These are phyloP conservation scores for Phytophthora sp. DNA, from an alignment of 352 stramenopile genomes.

Conservation along the genomic window DNA sequence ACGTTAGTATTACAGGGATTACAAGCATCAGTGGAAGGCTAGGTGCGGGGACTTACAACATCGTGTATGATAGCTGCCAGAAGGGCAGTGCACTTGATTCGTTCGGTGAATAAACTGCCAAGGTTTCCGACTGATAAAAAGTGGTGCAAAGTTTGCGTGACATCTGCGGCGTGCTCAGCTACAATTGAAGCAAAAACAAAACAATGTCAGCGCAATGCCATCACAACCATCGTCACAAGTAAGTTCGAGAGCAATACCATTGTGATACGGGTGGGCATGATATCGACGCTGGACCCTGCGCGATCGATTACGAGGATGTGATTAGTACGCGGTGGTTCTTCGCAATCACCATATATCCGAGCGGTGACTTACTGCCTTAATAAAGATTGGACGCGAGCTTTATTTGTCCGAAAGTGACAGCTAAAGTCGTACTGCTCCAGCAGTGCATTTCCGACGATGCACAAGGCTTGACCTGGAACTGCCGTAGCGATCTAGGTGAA, in stretches of 20 bases:
- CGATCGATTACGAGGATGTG: background rate
- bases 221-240: background rate
- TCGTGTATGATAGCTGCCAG: slow-evolving; percentile 86
- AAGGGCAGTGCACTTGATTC: slow-evolving; percentile 75
- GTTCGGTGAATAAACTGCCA: slow-evolving; percentile 58
- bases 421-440: slow-evolving; percentile 75
- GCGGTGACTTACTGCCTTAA: slow-evolving; percentile 57
- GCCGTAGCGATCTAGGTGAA: slow-evolving; percentile 47
- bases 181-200: slow-evolving; percentile 2
- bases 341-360: too few relatives aligned
- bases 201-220: slow-evolving; percentile 8
- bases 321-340: background rate
- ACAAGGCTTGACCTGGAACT: slow-evolving; percentile 61
- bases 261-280: slow-evolving; percentile 84
- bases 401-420: slow-evolving; percentile 66
- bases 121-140: slow-evolving; percentile 63
- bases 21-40: background rate
- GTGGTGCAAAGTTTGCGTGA: slow-evolving; percentile 77
- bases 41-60: slow-evolving; percentile 47
- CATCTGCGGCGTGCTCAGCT: slow-evolving; percentile 86
- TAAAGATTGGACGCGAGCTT: slow-evolving; percentile 57
- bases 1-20: background rate
- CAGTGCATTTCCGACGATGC: slow-evolving; percentile 77
- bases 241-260: slow-evolving; percentile 44
- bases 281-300: slow-evolving; percentile 67